A percentile compares a stretch with the other conserved stretches of the same genome.
Conservation (phyloP, 2,329 filamentous ascomycete genomes). For the Xylaria sp. region DNA sequence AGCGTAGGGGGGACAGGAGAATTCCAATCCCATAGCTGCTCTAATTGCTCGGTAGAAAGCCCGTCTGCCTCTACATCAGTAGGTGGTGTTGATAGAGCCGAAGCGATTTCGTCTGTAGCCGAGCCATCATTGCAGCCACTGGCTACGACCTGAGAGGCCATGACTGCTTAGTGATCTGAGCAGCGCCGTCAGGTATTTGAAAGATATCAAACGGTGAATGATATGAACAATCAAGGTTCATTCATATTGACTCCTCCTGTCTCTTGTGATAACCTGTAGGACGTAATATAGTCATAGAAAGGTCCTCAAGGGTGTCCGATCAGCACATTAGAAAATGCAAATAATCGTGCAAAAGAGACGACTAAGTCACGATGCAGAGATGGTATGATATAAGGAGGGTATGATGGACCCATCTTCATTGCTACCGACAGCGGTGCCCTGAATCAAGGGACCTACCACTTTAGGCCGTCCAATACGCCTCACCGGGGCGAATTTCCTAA, state of each 20-base stretch:
- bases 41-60: slow-evolving; percentile 51
- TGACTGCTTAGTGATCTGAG: slow-evolving; percentile 19
- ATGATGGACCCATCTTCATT: slow-evolving; percentile 20
- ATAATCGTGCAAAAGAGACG: slow-evolving; percentile 3
- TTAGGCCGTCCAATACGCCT: slow-evolving; percentile 9
- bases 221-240: neutral
- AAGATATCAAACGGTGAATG: slow-evolving; percentile 1
- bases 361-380: slow-evolving; percentile 7
- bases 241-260: slow-evolving; percentile 1
- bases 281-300: neutral
- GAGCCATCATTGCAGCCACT: slow-evolving; percentile 34
- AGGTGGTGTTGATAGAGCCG: slow-evolving; percentile 43
- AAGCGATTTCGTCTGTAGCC: slow-evolving; percentile 40
- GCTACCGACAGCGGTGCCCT: slow-evolving; percentile 25
- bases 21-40: slow-evolving; percentile 61
- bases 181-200: neutral
- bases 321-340: neutral
- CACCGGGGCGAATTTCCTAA: slow-evolving; percentile 11
- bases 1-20: slow-evolving; percentile 53
- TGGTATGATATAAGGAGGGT: slow-evolving; percentile 23
- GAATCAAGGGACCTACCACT: slow-evolving; percentile 23
- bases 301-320: neutral
- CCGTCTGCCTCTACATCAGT: slow-evolving; percentile 45
- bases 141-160: slow-evolving; percentile 29
- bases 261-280: neutral